Base-by-base conservation (phyloP, 78 protist genomes). In the Bigelowiella natans region DNA sequence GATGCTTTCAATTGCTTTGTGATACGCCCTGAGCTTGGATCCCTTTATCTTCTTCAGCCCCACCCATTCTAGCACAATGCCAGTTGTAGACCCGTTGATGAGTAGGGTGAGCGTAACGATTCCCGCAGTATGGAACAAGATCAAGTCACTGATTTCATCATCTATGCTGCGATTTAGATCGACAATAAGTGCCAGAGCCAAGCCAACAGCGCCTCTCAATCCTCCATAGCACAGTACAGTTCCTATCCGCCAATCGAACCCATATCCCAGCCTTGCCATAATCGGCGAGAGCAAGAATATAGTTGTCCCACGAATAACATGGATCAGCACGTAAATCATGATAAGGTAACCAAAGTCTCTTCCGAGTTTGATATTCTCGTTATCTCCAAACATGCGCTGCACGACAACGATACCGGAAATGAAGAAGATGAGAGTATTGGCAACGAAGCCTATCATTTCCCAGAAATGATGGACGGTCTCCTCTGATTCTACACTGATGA, bases 281-380 rank as follows among this genome's bases (percentile, higher is more conserved):
- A 84, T 0, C 39, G 39, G 88, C 31, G 0, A 0, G 37, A 82
- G 88, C 30, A 90, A 1, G 0, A 28, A 2, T 18, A 93, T 0
- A 83, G 40, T 39, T 26, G 36, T 0, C 0, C 7, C 40, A n/a
- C 94, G 91, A 37, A 88, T 29, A 36, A 88, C 26, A 86, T 36
- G 11, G 34, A 90, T 82, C 37, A 40, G 3, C 37, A 93, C 34
- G 30, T 88, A 93, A 3, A 90, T 39, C 1, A 85, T 0, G 26
- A 93, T 2, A 38, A 51, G 73, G 34, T 18, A 51, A 18, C 73
- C 73, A 51, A 51, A 51, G 73, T 51, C 73, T 18, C 18, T 51
- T 51, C 73, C 73, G 73, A n/a, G n/a, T n/a, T n/a, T n/a, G n/a
- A n/a, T n/a, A n/a, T 51, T 18, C 82, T 51, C 18, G 34, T 51